Evolutionary conservation across 1,284 basidiomycete genomes (phyloP), one percentile per base, ranked within the genome.

Genomic region (Laetiporus sulphureus): DNA sequence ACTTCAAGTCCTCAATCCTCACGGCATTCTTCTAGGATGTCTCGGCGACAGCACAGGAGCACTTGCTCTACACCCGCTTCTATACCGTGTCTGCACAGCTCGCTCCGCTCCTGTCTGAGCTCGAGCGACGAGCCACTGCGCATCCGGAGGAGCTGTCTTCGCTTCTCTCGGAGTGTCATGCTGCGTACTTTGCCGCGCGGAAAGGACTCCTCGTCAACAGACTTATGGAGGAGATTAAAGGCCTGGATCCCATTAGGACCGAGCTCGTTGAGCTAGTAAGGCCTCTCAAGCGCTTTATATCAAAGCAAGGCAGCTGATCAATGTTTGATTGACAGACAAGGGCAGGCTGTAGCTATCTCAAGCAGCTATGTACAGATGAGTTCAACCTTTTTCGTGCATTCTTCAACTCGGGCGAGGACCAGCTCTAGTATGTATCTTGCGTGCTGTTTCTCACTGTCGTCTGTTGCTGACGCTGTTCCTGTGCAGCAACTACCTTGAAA

Each of bases 11-110:
- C 13, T 23, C 27, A 37, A 24, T 32, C 25, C 25, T 38, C 33
- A 46, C 35, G 23, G 36, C 31, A 11, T 22, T n/a, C 10, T 12
- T 19, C 30, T 45, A 89, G 84, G 82, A 88, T 40, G 73, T 93
- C 16, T 93, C 91, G 0, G 69, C 79, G 7, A 91, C 85, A 1
- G 87, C 91, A 0, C 79, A 86, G 52, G 76, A 77, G 56, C 91
- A 93, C 52, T 73, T 96, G 7, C 69, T 96, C 1, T 96, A 95
- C 64, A 86, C 88, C 7, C 84, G 93, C 41, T 96, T 96, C 61
- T 68, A 70, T 29, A 76, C 79, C 6, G 74, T 91, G 1, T 78
- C 91, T 0, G 57, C 70, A 3, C 79, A 83, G 18, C 67, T 95
- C 2, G 71, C 81, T 1, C 88, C 90, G 0, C 70, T 96, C 2